Percentiles rank a stretch among this genome's conserved stretches.
Conservation (phyloP, 805 yeast genomes). For the Candida lessepsii region DNA sequence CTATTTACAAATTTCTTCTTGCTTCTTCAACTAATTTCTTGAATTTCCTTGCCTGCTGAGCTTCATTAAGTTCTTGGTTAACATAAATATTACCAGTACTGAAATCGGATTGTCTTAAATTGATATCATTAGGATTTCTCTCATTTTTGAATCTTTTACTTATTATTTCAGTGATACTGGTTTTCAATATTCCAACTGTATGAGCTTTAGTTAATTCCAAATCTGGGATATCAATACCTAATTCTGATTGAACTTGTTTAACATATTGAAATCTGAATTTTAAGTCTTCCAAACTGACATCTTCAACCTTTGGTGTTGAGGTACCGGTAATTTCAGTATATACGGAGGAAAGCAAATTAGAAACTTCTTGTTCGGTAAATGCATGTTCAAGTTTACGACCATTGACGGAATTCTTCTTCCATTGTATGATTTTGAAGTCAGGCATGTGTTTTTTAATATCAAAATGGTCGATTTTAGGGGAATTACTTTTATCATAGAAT, state of each 20-base stretch:
- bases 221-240: slow-evolving; percentile 57
- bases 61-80: slow-evolving; percentile 48
- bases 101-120: slow-evolving; percentile 54
- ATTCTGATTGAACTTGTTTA: slow-evolving; percentile 47
- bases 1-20: slow-evolving; percentile 18
- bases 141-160: slow-evolving; percentile 51
- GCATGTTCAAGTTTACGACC: slow-evolving; percentile 27
- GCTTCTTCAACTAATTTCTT: slow-evolving; percentile 50
- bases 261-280: slow-evolving; percentile 47
- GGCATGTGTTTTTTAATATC: slow-evolving; percentile 31
- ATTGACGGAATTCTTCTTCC: slow-evolving; percentile 31
- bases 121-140: slow-evolving; percentile 73
- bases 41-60: slow-evolving; percentile 45
- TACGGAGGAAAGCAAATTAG: slow-evolving; percentile 24
- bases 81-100: slow-evolving; percentile 56
- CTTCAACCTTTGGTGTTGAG: slow-evolving; percentile 12
- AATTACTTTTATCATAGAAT: slow-evolving; percentile 34
- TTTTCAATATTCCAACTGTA: slow-evolving; percentile 37
- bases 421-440: slow-evolving; percentile 32
- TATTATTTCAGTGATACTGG: slow-evolving; percentile 38
- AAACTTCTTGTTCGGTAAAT: slow-evolving; percentile 25
- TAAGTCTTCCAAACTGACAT: slow-evolving; percentile 41
- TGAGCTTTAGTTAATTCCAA: slow-evolving; percentile 42
- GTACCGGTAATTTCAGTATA: slow-evolving; percentile 22
- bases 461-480: slow-evolving; percentile 29